These are phyloP conservation scores for Polyplosphaeria fusca DNA, from an alignment of 495 filamentous ascomycete genomes.

Conservation along the genomic window DNA sequence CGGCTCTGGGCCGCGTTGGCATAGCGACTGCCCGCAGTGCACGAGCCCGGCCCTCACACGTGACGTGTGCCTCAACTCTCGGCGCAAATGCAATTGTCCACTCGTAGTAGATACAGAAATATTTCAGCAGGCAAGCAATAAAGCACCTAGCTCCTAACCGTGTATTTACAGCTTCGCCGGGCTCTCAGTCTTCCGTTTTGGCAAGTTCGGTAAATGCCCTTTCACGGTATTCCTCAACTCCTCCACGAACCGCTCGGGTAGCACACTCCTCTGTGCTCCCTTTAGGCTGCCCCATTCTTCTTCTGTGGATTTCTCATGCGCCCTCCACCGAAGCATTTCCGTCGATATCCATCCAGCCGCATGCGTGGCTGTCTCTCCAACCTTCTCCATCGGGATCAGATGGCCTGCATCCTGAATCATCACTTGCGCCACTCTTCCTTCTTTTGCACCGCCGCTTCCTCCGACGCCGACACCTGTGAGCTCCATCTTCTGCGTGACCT, in stretches of 20 bases:
- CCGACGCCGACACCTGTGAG: conserved; percentile 61
- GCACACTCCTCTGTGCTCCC: conserved; percentile 8
- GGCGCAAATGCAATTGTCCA: too few relatives aligned
- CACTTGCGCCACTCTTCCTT: conserved; percentile 68
- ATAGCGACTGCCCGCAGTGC: too few relatives aligned
- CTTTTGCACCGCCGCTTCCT: conserved; percentile 62
- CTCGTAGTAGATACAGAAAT: too few relatives aligned
- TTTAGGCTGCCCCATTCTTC: conserved; percentile 50
- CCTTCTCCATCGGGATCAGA: conserved; percentile 78
- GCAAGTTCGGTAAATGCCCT: not conserved
- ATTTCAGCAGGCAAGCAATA: too few relatives aligned
- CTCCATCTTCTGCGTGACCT: conserved; percentile 57
- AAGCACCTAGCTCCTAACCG: too few relatives aligned
- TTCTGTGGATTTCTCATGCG: conserved; percentile 59
- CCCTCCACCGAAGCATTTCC: conserved; percentile 62
- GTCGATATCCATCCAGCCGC: conserved; percentile 59
- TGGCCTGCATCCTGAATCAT: conserved; percentile 69
- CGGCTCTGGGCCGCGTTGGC: too few relatives aligned
- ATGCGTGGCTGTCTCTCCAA: conserved; percentile 56
- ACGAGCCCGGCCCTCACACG: too few relatives aligned
- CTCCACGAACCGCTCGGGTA: conserved; percentile 19
- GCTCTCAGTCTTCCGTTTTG: not conserved
- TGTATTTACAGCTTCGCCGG: not conserved
- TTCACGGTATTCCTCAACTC: conserved; percentile 18
- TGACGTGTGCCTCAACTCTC: too few relatives aligned